A percentile compares a stretch with the other conserved stretches of the same genome.
These are phyloP conservation scores for Naganishia sp. DNA, from an alignment of 1,284 basidiomycete genomes.

Conservation along the genomic window DNA sequence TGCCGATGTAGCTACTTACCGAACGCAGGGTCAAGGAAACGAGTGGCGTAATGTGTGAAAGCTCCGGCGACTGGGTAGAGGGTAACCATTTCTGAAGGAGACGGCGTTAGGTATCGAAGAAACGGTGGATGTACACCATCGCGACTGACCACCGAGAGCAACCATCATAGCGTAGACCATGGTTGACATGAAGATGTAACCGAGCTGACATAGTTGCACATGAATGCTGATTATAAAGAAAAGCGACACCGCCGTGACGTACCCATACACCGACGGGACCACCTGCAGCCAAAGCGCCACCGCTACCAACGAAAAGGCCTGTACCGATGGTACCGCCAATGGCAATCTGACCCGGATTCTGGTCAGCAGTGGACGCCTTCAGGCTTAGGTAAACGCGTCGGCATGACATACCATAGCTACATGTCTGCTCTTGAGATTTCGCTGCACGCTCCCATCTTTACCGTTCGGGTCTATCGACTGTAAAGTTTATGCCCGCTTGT, in stretches of 20 bases:
- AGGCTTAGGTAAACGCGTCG: neutral
- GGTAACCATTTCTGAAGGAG: constrained; percentile 54
- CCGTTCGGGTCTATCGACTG: constrained; percentile 22
- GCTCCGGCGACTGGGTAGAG: constrained; percentile 50
- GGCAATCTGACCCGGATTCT: constrained; percentile 50
- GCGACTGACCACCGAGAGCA: constrained; percentile 37
- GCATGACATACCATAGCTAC: constrained; percentile 31
- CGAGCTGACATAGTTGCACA: constrained; percentile 35
- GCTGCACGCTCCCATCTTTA: constrained; percentile 31
- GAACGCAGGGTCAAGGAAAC: constrained; percentile 59
- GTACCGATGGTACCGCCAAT: constrained; percentile 58
- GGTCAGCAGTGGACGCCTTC: neutral
- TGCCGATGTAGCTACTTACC: constrained; percentile 43
- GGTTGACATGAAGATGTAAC: constrained; percentile 49
- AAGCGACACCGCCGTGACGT: neutral
- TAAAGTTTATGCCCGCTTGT: neutral
- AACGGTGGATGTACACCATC: too few species aligned
- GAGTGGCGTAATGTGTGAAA: constrained; percentile 52
- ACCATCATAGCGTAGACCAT: constrained; percentile 50
- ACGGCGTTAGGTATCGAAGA: neutral
- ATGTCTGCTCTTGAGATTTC: constrained; percentile 35
- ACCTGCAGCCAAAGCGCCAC: constrained; percentile 57
- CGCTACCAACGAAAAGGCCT: constrained; percentile 78
- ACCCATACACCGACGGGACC: constrained; percentile 48
- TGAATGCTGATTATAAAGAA: neutral